These are phyloP conservation scores for Pyrus hybrid DNA, from an alignment of 331 rosid species.

Conservation along the genomic window DNA sequence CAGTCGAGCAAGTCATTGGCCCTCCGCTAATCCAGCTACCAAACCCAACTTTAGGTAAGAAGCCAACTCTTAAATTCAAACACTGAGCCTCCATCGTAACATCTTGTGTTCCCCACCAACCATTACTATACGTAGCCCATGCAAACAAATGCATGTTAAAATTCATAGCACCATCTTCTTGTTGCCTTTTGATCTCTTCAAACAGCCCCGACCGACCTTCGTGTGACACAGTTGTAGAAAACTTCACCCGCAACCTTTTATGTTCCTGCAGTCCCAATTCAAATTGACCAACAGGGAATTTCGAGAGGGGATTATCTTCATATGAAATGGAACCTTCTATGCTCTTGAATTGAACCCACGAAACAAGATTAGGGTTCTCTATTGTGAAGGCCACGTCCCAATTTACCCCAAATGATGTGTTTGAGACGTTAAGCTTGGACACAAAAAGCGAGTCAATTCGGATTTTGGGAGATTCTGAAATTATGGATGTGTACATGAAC, in stretches of 20 bases:
- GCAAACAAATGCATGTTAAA: background rate
- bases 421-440: background rate
- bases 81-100: background rate
- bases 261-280: background rate
- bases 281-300: background rate
- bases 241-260: background rate
- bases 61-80: background rate
- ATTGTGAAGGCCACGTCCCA: background rate
- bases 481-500: background rate
- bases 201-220: background rate
- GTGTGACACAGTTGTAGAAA: background rate
- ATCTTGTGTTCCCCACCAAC: background rate
- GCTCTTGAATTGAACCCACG: background rate
- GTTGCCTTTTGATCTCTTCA: background rate
- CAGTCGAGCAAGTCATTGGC: background rate
- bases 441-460: background rate
- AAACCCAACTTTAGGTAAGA: background rate
- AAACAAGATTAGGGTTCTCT: background rate
- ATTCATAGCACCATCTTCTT: background rate
- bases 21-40: background rate
- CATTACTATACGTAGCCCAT: background rate
- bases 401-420: background rate
- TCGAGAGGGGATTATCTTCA: background rate
- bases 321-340: background rate
- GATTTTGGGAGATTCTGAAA: background rate